Evolutionary conservation across 2,329 filamentous ascomycete genomes (phyloP).

Genomic region (Xylariaceae sp.): DNA sequence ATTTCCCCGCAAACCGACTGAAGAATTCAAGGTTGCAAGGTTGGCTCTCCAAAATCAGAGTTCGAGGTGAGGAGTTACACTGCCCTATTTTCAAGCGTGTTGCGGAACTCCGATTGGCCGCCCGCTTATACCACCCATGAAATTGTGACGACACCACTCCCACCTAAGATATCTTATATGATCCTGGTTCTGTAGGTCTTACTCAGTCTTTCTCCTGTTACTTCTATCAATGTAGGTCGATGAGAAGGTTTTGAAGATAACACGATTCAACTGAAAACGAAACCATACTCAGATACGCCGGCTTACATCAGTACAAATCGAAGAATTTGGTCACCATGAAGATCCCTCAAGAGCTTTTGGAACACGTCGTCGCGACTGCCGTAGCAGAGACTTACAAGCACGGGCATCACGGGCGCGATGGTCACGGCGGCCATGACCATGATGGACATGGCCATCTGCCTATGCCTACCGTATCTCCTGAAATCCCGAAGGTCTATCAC

Average conservation of each 20-base stretch:
- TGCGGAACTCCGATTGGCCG: conserved; percentile 16
- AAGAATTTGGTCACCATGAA: conserved; percentile 21
- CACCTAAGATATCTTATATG: conserved; percentile 1
- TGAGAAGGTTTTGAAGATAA: background rate
- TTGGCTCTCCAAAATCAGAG: too few species aligned
- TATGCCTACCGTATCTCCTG: conserved; percentile 27
- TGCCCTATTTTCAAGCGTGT: conserved; percentile 6
- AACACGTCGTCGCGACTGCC: conserved; percentile 11
- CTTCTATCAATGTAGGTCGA: background rate
- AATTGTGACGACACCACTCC: conserved; percentile 29
- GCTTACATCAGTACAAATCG: background rate
- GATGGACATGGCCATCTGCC: conserved; percentile 10
- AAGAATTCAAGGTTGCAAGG: too few species aligned
- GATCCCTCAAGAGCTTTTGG: conserved; percentile 22
- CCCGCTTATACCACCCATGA: conserved; percentile 10
- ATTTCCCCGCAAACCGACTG: too few species aligned
- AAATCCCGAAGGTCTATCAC: conserved; percentile 24
- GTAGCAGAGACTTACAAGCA: conserved; percentile 8
- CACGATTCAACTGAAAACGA: background rate
- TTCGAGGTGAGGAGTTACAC: too few species aligned
- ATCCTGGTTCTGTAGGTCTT: background rate
- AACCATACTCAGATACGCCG: background rate
- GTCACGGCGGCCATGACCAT: background rate
- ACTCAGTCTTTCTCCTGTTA: conserved; percentile 6
- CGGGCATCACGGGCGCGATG: background rate